phyloP scores from a whole-genome alignment of 495 filamentous ascomycete species.

The Penicillium verhagenii region DNA sequence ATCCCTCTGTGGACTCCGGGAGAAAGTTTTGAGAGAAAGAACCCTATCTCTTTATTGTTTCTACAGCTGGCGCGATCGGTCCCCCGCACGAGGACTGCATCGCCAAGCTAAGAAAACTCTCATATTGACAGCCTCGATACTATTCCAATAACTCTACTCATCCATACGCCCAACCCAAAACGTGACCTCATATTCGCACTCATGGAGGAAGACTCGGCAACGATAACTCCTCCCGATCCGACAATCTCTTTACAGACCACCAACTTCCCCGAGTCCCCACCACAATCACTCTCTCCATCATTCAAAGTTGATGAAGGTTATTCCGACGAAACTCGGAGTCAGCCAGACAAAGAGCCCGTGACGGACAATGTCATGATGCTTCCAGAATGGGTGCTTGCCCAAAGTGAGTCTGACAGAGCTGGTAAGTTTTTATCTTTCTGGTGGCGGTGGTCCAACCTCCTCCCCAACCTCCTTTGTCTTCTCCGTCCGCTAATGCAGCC shows the following conservation, averaged over 20 bases:
- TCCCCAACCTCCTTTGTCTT: constrained; percentile 6
- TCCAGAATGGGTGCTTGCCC: constrained; percentile 51
- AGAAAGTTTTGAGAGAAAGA: background rate
- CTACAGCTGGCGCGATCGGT: background rate
- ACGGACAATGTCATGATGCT: constrained; percentile 43
- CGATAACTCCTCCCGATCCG: constrained; percentile 22
- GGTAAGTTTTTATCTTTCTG: constrained; percentile 39
- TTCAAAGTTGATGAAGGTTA: constrained; percentile 65
- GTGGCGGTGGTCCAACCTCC: background rate
- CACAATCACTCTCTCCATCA: constrained; percentile 40
- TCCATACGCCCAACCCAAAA: background rate
- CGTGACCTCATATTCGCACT: constrained; percentile 7
- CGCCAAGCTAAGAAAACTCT: background rate
- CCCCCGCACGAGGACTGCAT: background rate
- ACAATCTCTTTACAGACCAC: constrained; percentile 27
- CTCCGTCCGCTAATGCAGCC: constrained; percentile 6
- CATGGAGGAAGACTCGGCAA: constrained; percentile 35
- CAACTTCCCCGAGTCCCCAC: constrained; percentile 24
- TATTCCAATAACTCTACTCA: background rate
- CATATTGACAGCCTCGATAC: background rate
- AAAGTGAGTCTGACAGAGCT: constrained; percentile 54
- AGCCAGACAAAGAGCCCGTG: constrained; percentile 44
- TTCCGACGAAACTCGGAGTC: constrained; percentile 62
- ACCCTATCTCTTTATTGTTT: background rate
- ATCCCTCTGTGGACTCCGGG: constrained; percentile 4